Evolutionary conservation across 1,139 yeast genomes (phyloP).

Genomic region (Geotrichum bryndzae): DNA sequence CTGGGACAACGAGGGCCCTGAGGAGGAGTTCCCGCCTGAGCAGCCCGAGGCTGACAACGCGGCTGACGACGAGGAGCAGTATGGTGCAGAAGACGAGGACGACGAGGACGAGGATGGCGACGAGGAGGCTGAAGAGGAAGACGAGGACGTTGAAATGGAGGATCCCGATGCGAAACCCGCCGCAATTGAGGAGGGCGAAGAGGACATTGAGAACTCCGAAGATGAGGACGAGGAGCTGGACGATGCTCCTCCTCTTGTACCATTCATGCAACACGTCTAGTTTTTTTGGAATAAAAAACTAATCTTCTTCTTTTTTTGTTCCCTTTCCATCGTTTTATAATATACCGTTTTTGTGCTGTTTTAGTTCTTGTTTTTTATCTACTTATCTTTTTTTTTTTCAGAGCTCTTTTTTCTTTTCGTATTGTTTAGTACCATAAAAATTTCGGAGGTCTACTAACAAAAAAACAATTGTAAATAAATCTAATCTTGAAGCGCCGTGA

Average conservation of each 20-base stretch:
- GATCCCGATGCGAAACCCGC: conserved; percentile 2
- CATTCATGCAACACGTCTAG: background rate
- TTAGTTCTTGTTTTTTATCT: background rate
- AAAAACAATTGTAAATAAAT: no score
- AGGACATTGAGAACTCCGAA: conserved; percentile 5
- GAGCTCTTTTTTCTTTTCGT: background rate
- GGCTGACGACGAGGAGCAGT: conserved; percentile 38
- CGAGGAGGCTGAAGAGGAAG: conserved; percentile 32
- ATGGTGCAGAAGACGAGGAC: conserved; percentile 34
- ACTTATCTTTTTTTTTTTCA: background rate
- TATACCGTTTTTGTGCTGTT: background rate
- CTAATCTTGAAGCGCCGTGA: no score
- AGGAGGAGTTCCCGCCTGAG: conserved; percentile 74
- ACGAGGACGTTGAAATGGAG: conserved; percentile 19
- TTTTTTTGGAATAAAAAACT: background rate
- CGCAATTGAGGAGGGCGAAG: conserved; percentile 1
- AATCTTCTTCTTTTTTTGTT: background rate
- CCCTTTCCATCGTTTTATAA: background rate
- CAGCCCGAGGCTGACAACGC: conserved; percentile 53
- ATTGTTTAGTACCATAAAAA: background rate
- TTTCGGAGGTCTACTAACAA: no score
- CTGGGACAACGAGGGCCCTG: conserved; percentile 64
- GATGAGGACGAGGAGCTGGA: conserved; percentile 13
- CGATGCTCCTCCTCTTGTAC: background rate
- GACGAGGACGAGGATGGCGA: conserved; percentile 32